A percentile compares a stretch with the other conserved stretches of the same genome.
These are phyloP conservation scores for Aspergillus sp. DNA, from an alignment of 2,329 filamentous ascomycete genomes.

Conservation along the genomic window DNA sequence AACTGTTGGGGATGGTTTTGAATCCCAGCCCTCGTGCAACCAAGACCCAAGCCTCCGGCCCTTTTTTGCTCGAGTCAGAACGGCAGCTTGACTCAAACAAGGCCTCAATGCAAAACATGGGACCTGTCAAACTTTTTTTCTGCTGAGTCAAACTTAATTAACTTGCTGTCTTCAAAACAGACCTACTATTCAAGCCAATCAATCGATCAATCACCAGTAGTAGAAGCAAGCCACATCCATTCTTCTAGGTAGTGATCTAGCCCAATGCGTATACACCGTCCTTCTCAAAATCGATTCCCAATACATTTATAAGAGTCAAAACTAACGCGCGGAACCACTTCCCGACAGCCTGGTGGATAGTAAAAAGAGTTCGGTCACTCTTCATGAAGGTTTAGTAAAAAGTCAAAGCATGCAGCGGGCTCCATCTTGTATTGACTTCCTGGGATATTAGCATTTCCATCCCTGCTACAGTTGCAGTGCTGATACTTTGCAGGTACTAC, in stretches of 20 bases:
- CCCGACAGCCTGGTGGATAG: neutral
- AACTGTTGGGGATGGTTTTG: neutral
- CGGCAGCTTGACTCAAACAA: neutral
- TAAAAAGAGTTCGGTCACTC: neutral
- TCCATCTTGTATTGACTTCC: conserved; percentile 1
- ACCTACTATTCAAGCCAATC: too few relatives aligned
- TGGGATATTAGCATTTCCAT: conserved; percentile 6
- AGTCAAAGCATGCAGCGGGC: neutral
- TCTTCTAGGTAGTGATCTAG: too few relatives aligned
- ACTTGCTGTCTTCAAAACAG: neutral
- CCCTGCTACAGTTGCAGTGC: conserved; percentile 17
- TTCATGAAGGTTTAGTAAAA: neutral
- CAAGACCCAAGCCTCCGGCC: neutral
- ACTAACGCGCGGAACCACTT: conserved; percentile 2
- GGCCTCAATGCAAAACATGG: conserved; percentile 1
- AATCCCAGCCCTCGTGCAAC: conserved; percentile 1
- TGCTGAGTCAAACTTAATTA: conserved; percentile 3
- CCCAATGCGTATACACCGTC: too few relatives aligned
- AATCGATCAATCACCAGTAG: too few relatives aligned
- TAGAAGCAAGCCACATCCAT: too few relatives aligned
- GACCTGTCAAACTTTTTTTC: neutral
- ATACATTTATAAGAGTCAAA: neutral
- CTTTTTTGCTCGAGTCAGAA: neutral
- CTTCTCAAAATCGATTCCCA: too few relatives aligned
- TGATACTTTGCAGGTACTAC: neutral